A percentile compares a stretch with the other conserved stretches of the same genome.
Evolutionary conservation across 2,329 filamentous ascomycete genomes (phyloP).

Genomic region (Monosporascus sp.): DNA sequence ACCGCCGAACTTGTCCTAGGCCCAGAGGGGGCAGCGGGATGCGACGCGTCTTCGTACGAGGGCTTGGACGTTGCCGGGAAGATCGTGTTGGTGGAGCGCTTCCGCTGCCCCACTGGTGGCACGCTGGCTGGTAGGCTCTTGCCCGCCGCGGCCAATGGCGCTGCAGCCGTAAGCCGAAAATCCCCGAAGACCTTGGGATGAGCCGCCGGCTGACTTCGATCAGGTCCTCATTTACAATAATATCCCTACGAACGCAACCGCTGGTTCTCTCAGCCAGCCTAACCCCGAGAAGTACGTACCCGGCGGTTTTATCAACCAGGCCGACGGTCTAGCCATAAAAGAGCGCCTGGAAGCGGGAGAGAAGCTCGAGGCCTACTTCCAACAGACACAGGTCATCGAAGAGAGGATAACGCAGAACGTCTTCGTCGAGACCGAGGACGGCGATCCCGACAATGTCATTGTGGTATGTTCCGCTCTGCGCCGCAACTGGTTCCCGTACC

Average conservation of each 20-base stretch:
- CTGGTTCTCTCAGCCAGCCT: conserved; percentile 32
- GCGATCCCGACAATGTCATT: conserved; percentile 20
- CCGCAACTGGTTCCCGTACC: too few species aligned
- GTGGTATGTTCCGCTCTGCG: conserved; percentile 1
- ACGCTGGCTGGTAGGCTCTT: conserved; percentile 34
- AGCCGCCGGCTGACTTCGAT: too few species aligned
- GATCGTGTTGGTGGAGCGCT: conserved; percentile 36
- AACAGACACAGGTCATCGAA: conserved; percentile 34
- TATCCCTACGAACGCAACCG: conserved; percentile 30
- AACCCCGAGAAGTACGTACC: conserved; percentile 30
- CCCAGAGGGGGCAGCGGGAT: conserved; percentile 32
- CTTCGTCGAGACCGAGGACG: conserved; percentile 27
- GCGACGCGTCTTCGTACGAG: conserved; percentile 29
- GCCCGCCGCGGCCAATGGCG: conserved; percentile 29
- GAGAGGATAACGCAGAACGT: conserved; percentile 19
- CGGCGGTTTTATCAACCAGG: conserved; percentile 36
- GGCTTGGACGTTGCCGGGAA: conserved; percentile 33
- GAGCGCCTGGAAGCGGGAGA: conserved; percentile 32
- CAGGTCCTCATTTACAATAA: conserved; percentile 37
- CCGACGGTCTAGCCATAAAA: conserved; percentile 35
- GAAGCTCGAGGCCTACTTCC: conserved; percentile 32
- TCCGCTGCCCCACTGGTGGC: conserved; percentile 34
- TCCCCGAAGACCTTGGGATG: too few species aligned
- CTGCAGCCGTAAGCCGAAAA: conserved; percentile 28
- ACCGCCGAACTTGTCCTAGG: conserved; percentile 35